These are phyloP conservation scores for Talaromyces albobiverticillius DNA, from an alignment of 2,329 filamentous ascomycete species.

Conservation along the genomic window DNA sequence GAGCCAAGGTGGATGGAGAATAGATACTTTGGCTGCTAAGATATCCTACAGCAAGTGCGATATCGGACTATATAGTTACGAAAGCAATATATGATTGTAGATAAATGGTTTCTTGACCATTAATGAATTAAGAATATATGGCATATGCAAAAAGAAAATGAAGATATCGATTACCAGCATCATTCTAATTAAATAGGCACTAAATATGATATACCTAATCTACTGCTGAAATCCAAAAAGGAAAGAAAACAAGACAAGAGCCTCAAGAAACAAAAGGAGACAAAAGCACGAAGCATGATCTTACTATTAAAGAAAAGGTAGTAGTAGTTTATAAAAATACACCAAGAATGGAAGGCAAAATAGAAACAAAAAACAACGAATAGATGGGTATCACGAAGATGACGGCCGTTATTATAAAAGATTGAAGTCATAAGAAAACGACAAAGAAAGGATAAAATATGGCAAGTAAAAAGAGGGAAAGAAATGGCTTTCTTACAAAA, in stretches of 20 bases:
- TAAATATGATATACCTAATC: no score
- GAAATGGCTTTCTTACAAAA: slow-evolving; percentile 9
- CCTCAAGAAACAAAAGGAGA: no score
- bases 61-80: no score
- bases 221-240: no score
- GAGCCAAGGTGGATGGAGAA: slow-evolving; percentile 89
- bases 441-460: neutral
- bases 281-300: neutral
- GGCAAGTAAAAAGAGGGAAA: neutral
- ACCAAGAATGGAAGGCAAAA: slow-evolving; percentile 5
- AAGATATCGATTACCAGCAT: no score
- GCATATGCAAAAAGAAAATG: no score
- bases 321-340: slow-evolving; percentile 7
- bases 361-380: neutral
- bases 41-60: neutral
- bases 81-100: no score
- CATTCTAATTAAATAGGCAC: no score
- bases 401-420: slow-evolving; percentile 11
- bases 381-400: slow-evolving; percentile 12
- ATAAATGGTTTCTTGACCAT: no score
- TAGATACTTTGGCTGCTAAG: slow-evolving; percentile 81
- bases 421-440: neutral
- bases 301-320: neutral
- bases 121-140: no score
- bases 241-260: no score